Base-by-base conservation (phyloP, 192 early-diverging fungal species). In the Mortierella hygrophila region DNA sequence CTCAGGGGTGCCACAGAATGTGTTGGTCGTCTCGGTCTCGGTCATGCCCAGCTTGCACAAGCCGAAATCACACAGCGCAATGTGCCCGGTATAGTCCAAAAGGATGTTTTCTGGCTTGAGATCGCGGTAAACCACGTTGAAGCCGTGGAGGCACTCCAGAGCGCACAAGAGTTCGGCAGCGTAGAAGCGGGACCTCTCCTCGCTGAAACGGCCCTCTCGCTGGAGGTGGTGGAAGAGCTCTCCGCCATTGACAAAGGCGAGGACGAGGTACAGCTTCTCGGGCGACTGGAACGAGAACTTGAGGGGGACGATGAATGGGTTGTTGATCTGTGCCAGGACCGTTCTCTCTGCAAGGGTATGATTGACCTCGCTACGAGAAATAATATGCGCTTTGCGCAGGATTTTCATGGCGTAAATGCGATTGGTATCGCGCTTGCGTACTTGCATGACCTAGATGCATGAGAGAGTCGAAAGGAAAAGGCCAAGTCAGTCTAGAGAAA, bases 321-420 rank as follows among this genome's bases (percentile, higher is more conserved):
- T 95, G 79, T 95, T 94, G 81, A 97, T 93, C 90, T 97, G 93
- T 37, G 95, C 95, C 29, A 99, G 91, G 38, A 99, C 97, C 32
- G 94, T 97, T 76, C 96, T 92, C 86, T 99, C 98, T 37, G 97
- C 95, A 79, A 98, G 90, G 16, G 97, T 99, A 81, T 99, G 98
- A 23, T 94, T 94, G 35, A 99, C 96, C 87, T 99, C 97, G 0
- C 94, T 94, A 29, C 96, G 93, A 70, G 97, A 96, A 38, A 99
- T 96, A 78, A 99, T 98, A 88, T 98, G 95, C 42, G 95, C 94
- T 90, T 99, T 99, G 47, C 93, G 93, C 40, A 99, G 90, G 54
- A 98, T 96, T 88, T 99, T 99, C 97, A 99, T 96, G 72, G 98
- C 98, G 88, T 98, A 99, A 88, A 99, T 97, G 70, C 98, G 96